Conservation (phyloP, 208 protist species). For the Pavlovales sp. region DNA sequence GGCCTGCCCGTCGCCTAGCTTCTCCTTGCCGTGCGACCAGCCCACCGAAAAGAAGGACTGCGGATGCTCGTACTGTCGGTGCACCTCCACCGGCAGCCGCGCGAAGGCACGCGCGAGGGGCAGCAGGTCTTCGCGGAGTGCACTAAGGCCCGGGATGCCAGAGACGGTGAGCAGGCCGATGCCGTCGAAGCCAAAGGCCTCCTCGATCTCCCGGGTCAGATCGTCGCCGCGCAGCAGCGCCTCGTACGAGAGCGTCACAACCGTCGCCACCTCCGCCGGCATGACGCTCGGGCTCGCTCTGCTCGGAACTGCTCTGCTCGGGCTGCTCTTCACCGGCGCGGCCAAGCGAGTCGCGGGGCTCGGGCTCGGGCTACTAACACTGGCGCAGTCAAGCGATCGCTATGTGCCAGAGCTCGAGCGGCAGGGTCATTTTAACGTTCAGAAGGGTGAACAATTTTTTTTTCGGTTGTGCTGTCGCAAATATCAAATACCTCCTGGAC, state of each 20-base stretch:
- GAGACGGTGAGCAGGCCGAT: not conserved
- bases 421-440: too few species aligned
- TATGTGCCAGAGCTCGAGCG: too few species aligned
- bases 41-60: constrained; percentile 44
- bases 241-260: not conserved
- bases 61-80: not conserved
- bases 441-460: too few species aligned
- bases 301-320: too few species aligned
- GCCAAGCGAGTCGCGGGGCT: too few species aligned
- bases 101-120: not conserved
- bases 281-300: too few species aligned
- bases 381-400: too few species aligned
- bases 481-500: too few species aligned
- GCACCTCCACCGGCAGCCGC: not conserved
- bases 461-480: too few species aligned
- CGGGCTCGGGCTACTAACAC: too few species aligned
- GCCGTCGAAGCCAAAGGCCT: not conserved
- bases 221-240: not conserved
- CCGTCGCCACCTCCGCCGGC: too few species aligned
- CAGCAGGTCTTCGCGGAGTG: not conserved
- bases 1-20: constrained; percentile 25
- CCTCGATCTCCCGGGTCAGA: not conserved
- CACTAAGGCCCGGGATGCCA: not conserved
- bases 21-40: constrained; percentile 53
- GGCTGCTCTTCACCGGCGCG: too few species aligned